Evolutionary conservation across 495 filamentous ascomycete genomes (phyloP), one percentile per base, ranked within the genome.

Genomic region (Parmelia sp.): DNA sequence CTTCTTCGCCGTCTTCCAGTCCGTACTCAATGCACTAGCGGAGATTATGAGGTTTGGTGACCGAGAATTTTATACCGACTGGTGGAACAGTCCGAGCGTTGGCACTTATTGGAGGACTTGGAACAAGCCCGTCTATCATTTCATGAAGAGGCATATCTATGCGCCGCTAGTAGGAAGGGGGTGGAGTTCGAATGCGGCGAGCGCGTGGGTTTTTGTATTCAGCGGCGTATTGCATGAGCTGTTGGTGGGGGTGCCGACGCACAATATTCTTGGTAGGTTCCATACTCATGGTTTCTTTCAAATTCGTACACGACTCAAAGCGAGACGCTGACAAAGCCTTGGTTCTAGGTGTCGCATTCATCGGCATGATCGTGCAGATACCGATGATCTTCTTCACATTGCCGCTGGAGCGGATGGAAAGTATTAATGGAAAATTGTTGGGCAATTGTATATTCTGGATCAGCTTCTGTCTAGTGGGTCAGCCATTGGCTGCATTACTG

Each of bases 391-490:
- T 77, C n/a, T 64, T 94, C 7, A 98, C 94, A 0, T 77, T 83
- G 17, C 85, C 87, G 0, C 75, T 97, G 37, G 89, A 92, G 74
- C 89, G 86, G 69, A 88, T 89, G 82, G 81, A 88, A 59, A 86
- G 88, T 10, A 82, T 84, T 4, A 82, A 83, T 63, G 90, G 88
- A 6, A 87, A 83, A 69, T 77, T 93, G 5, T 78, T 93, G 61
- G 94, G 94, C 12, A 98, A 98, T 72, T 84, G 83, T 47, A 92
- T 96, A 61, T 98, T 98, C 75, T 98, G 94, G 94, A 80, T 94
- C 42, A 89, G 86, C 35, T 98, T 98, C 71, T 96, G 91, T 65
- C 80, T 98, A 21, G 85, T 97, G 0, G 94, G 94, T 0, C 94
- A 98, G 80, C 94, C 94, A 15, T 78, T 97, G 44, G 93, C 90